Evolutionary conservation across 73 alveolate species (phyloP).

Genomic region (Paramecium pentaurelia): DNA sequence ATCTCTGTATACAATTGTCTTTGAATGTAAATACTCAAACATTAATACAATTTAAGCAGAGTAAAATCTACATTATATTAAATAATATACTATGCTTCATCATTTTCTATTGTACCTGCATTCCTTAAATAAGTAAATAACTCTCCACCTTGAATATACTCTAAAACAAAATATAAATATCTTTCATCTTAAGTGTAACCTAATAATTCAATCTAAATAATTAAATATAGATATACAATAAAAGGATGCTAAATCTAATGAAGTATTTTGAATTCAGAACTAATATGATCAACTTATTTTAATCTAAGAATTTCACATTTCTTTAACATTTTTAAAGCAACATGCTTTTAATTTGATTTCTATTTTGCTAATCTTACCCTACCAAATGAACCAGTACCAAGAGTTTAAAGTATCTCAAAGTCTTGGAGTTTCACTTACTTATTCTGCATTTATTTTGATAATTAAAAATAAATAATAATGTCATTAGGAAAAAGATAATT

Average conservation of each 20-base stretch:
- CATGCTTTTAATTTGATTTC: conserved; percentile 39
- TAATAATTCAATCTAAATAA: conserved; percentile 53
- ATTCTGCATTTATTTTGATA: conserved; percentile 58
- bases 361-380: conserved; percentile 62
- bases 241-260: neutral
- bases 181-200: conserved; percentile 89
- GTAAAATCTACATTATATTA: conserved; percentile 62
- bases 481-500: conserved; percentile 14
- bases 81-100: conserved; percentile 73
- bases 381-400: conserved; percentile 69
- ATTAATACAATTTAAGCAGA: conserved; percentile 64
- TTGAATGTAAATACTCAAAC: conserved; percentile 70
- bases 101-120: conserved; percentile 79
- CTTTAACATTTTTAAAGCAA: conserved; percentile 92
- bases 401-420: conserved; percentile 30
- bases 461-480: neutral
- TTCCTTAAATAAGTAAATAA: conserved; percentile 85
- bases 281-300: conserved; percentile 71
- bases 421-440: conserved; percentile 18
- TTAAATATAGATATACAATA: neutral
- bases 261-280: conserved; percentile 45
- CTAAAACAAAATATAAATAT: conserved; percentile 88
- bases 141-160: conserved; percentile 98
- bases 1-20: conserved; percentile 65
- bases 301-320: conserved; percentile 86